A percentile compares a stretch with the other conserved stretches of the same genome.
Evolutionary conservation across 352 stramenopile species (phyloP).

Genomic region (Phytophthora uliginosa): DNA sequence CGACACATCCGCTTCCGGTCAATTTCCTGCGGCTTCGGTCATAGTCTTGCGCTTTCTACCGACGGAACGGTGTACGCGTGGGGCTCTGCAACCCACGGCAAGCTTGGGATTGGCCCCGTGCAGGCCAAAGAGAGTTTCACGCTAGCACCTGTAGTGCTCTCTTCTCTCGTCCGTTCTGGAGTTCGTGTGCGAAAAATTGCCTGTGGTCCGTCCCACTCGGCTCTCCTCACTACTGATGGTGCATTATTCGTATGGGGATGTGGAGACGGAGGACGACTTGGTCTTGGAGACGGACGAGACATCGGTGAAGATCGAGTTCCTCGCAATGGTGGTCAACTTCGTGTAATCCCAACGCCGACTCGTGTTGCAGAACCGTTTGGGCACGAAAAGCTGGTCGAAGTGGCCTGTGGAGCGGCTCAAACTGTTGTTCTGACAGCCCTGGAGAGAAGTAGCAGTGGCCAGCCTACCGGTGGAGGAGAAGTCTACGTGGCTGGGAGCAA

Average conservation of each 20-base stretch:
- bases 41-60: conserved; percentile 74
- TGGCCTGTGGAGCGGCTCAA: conserved; percentile 76
- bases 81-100: conserved; percentile 79
- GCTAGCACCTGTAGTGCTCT: conserved; percentile 57
- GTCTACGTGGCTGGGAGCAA: conserved; percentile 79
- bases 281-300: conserved; percentile 71
- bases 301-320: conserved; percentile 71
- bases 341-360: conserved; percentile 50
- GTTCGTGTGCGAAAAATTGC: conserved; percentile 72
- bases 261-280: conserved; percentile 76
- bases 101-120: conserved; percentile 69
- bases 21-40: conserved; percentile 72
- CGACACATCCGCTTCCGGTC: conserved; percentile 58
- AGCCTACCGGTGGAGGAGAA: conserved; percentile 34
- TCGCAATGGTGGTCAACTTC: conserved; percentile 61
- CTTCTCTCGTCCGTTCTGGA: conserved; percentile 28
- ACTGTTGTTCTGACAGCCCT: conserved; percentile 62
- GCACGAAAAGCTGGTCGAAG: conserved; percentile 63
- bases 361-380: conserved; percentile 51
- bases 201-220: conserved; percentile 83
- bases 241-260: conserved; percentile 80
- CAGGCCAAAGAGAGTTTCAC: conserved; percentile 72
- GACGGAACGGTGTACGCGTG: conserved; percentile 79
- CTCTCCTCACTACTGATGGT: conserved; percentile 64
- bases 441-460: conserved; percentile 11